Evolutionary conservation across 2,329 filamentous ascomycete species (phyloP).

Genomic region (Pleoardoris graminearum): DNA sequence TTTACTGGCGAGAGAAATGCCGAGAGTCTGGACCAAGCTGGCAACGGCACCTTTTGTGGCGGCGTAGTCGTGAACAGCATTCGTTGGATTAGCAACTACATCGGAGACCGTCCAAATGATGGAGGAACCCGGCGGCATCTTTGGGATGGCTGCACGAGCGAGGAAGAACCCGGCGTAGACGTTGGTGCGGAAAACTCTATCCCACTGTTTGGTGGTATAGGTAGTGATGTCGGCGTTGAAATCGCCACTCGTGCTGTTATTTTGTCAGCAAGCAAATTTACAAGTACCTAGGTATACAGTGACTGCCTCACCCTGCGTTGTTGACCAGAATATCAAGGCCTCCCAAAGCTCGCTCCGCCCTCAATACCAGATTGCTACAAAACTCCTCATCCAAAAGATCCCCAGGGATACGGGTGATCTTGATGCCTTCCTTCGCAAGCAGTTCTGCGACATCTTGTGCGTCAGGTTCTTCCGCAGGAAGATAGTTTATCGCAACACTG

Average conservation of each 20-base stretch:
- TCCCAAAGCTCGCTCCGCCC: slow-evolving; percentile 8
- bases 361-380: slow-evolving; percentile 4
- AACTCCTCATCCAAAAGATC: slow-evolving; percentile 13
- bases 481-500: slow-evolving; percentile 12
- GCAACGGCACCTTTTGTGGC: slow-evolving; percentile 13
- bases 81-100: slow-evolving; percentile 1
- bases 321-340: slow-evolving; percentile 15
- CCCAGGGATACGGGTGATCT: slow-evolving; percentile 11
- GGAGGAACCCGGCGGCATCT: slow-evolving; percentile 9
- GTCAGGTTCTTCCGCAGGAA: slow-evolving; percentile 8
- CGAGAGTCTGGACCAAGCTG: slow-evolving; percentile 7
- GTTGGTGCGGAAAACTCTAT: slow-evolving; percentile 10
- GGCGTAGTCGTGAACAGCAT: slow-evolving; percentile 3
- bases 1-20: slow-evolving; percentile 1
- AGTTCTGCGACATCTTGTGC: slow-evolving; percentile 9
- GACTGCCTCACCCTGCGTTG: slow-evolving; percentile 9
- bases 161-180: slow-evolving; percentile 13
- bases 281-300: neutral
- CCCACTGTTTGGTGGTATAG: slow-evolving; percentile 10
- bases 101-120: slow-evolving; percentile 15
- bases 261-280: neutral
- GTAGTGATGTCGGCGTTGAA: slow-evolving; percentile 10
- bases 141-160: slow-evolving; percentile 7
- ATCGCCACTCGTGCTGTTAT: neutral
- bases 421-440: slow-evolving; percentile 10